These are phyloP conservation scores for Pseudonitzschia multiseries DNA, from an alignment of 108 stramenopile genomes.

Conservation along the genomic window DNA sequence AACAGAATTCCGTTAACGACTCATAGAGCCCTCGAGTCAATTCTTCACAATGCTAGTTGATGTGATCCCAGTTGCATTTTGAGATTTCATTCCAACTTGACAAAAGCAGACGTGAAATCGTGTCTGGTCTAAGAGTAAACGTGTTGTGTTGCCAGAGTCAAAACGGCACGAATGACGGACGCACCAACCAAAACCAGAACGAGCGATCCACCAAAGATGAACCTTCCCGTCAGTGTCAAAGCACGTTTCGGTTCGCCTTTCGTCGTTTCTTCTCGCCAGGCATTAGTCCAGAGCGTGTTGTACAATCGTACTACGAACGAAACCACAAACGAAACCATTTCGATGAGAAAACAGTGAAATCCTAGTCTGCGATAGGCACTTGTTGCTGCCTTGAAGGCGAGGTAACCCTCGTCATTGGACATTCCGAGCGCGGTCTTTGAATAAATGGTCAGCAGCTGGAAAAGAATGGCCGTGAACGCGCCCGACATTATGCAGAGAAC, in stretches of 20 bases:
- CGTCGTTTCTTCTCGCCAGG: not conserved
- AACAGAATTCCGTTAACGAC: too few species aligned
- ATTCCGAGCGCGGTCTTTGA: slow-evolving; percentile 26
- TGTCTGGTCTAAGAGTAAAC: not conserved
- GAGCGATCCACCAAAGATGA: slow-evolving; percentile 14
- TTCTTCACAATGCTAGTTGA: too few species aligned
- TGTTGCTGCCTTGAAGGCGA: slow-evolving; percentile 23
- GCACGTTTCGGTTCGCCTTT: not conserved
- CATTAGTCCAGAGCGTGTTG: slow-evolving; percentile 16
- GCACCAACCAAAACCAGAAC: slow-evolving; percentile 7
- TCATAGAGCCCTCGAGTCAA: too few species aligned
- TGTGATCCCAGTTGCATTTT: too few species aligned
- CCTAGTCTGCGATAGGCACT: slow-evolving; percentile 25
- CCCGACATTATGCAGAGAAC: slow-evolving; percentile 28
- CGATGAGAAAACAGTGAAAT: slow-evolving; percentile 25
- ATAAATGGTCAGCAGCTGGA: slow-evolving; percentile 28
- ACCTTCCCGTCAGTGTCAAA: not conserved
- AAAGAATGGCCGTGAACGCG: slow-evolving; percentile 29
- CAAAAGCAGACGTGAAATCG: not conserved
- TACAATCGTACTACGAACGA: slow-evolving; percentile 21
- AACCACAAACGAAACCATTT: slow-evolving; percentile 19
- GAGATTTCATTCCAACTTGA: too few species aligned
- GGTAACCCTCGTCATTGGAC: slow-evolving; percentile 27
- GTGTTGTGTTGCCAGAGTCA: slow-evolving; percentile 16
- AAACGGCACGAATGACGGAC: slow-evolving; percentile 3